A percentile compares a stretch with the other conserved stretches of the same genome.
These are phyloP conservation scores for Candida adriatica DNA, from an alignment of 805 yeast genomes.

Conservation along the genomic window DNA sequence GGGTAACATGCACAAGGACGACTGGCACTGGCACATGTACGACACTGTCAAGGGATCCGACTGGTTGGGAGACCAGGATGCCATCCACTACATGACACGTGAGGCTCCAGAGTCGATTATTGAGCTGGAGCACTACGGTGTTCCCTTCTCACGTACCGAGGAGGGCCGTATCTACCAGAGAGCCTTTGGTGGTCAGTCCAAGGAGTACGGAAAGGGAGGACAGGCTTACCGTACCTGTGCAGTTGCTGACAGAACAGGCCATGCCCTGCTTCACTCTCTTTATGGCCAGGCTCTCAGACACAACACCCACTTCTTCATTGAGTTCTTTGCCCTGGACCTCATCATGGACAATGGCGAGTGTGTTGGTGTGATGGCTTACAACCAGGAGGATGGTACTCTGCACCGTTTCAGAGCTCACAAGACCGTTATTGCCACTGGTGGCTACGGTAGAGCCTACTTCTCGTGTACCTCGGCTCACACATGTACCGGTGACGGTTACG, in stretches of 20 bases:
- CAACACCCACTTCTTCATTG: conserved; percentile 97
- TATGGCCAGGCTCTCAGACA: conserved; percentile 96
- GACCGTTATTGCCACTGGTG: conserved; percentile 97
- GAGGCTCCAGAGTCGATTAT: conserved; percentile 95
- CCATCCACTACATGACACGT: conserved; percentile 97
- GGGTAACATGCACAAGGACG: conserved; percentile 97
- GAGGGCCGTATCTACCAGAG: conserved; percentile 97
- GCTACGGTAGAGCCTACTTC: conserved; percentile 97
- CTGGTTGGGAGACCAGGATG: conserved; percentile 99
- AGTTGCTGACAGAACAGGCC: conserved; percentile 99
- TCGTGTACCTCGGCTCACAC: conserved; percentile 99
- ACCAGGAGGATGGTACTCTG: conserved; percentile 97
- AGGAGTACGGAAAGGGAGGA: conserved; percentile 95
- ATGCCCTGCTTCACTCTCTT: conserved; percentile 89
- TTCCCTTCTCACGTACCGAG: conserved; percentile 95
- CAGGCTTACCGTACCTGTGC: conserved; percentile 99
- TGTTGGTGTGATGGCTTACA: conserved; percentile 95
- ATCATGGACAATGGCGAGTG: conserved; percentile 93
- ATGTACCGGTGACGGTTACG: conserved; percentile 98
- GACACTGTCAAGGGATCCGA: conserved; percentile 99
- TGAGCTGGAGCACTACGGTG: conserved; percentile 97
- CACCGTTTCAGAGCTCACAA: conserved; percentile 97
- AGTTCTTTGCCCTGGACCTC: conserved; percentile 91
- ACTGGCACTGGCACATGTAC: conserved; percentile 99
- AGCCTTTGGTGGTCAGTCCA: conserved; percentile 98